Percentiles rank a stretch among this genome's conserved stretches.
Conservation (phyloP, 768 basidiomycete species). For the Termitomyces sp. region DNA sequence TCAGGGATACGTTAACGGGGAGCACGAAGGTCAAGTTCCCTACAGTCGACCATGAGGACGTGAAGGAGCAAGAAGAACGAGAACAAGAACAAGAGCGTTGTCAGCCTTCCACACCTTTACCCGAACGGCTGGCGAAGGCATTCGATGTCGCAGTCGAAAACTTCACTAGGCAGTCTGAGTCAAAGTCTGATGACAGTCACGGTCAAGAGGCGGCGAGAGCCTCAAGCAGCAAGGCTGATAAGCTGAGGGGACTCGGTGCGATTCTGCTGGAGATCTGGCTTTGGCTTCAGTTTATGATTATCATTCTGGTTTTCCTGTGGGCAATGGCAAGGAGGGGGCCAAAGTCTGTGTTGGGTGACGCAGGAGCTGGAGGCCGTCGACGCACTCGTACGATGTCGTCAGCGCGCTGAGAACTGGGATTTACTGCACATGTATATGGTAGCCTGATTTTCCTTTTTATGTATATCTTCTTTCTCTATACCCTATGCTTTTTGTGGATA, state of each 20-base stretch:
- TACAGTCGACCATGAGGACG: not conserved
- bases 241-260: conserved; percentile 21
- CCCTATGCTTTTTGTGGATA: not conserved
- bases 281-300: conserved; percentile 75
- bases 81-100: conserved; percentile 6
- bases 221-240: conserved; percentile 11
- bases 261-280: conserved; percentile 74
- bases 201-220: conserved; percentile 4
- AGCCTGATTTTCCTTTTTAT: not conserved
- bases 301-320: conserved; percentile 74
- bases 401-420: conserved; percentile 1
- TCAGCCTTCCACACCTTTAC: conserved; percentile 22
- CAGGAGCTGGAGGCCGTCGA: conserved; percentile 17
- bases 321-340: conserved; percentile 77
- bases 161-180: conserved; percentile 15
- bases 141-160: conserved; percentile 43
- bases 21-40: conserved; percentile 5
- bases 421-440: not conserved
- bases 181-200: not conserved
- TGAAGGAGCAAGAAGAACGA: not conserved
- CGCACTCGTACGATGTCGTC: conserved; percentile 14
- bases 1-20: conserved; percentile 24
- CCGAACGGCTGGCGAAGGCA: conserved; percentile 33
- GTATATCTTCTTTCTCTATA: conserved; percentile 2
- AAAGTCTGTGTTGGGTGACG: conserved; percentile 54